These are phyloP conservation scores for Grammothele lineata DNA, from an alignment of 768 basidiomycete genomes.

Conservation along the genomic window DNA sequence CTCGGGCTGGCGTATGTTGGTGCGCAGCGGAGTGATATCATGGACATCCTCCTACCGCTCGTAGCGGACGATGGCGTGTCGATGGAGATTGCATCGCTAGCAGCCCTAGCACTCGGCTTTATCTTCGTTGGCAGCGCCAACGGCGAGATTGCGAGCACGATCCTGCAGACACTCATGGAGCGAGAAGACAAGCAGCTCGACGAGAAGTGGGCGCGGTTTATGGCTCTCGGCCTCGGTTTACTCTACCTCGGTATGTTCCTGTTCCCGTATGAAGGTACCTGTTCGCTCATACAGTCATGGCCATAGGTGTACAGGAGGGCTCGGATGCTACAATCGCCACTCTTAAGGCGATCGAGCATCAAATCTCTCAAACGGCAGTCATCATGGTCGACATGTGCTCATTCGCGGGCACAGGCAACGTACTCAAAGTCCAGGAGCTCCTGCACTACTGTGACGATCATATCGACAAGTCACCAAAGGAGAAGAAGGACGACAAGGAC, in stretches of 20 bases:
- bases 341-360: constrained; percentile 89
- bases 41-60: constrained; percentile 71
- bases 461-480: constrained; percentile 47
- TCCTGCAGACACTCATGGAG: constrained; percentile 91
- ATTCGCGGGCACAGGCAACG: constrained; percentile 93
- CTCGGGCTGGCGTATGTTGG: constrained; percentile 93
- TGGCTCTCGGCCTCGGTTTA: constrained; percentile 85
- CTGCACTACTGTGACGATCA: constrained; percentile 94
- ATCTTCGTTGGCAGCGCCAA: constrained; percentile 94
- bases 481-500: constrained; percentile 38
- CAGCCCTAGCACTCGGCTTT: constrained; percentile 88
- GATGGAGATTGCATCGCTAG: constrained; percentile 86
- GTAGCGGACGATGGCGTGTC: constrained; percentile 77
- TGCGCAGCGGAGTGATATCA: constrained; percentile 84
- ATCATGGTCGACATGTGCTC: constrained; percentile 92
- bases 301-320: constrained; percentile 85
- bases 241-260: constrained; percentile 86
- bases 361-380: constrained; percentile 85
- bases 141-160: constrained; percentile 85
- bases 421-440: constrained; percentile 88
- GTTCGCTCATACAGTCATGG: no score
- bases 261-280: no score
- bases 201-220: constrained; percentile 93
- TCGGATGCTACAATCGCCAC: constrained; percentile 94
- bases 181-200: constrained; percentile 67